Evolutionary conservation across 2,329 filamentous ascomycete species (phyloP).

Genomic region (Helminthosporium solani): DNA sequence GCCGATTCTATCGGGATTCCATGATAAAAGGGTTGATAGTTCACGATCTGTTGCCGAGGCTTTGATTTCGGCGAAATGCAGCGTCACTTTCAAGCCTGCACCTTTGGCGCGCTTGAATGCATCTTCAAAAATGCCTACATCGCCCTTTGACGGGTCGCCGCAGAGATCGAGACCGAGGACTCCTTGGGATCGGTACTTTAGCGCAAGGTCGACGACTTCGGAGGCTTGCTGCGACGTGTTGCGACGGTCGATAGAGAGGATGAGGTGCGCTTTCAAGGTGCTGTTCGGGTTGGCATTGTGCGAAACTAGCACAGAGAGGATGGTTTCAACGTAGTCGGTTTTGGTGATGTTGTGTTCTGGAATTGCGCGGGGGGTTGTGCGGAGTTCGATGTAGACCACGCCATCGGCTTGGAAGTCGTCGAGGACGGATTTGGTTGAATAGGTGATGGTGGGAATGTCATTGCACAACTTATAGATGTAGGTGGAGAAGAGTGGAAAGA

Average conservation of each 20-base stretch:
- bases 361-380: constrained; percentile 73
- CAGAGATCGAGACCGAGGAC: constrained; percentile 78
- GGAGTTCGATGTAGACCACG: constrained; percentile 75
- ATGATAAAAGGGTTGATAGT: constrained; percentile 64
- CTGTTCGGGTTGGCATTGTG: constrained; percentile 47
- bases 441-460: constrained; percentile 59
- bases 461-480: constrained; percentile 78
- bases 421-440: constrained; percentile 63
- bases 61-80: constrained; percentile 76
- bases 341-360: constrained; percentile 57
- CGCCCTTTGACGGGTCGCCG: constrained; percentile 68
- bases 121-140: constrained; percentile 60
- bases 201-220: constrained; percentile 65
- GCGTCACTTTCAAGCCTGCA: constrained; percentile 62
- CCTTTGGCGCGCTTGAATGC: constrained; percentile 60
- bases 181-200: constrained; percentile 51
- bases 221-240: constrained; percentile 59
- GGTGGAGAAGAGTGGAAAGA: constrained; percentile 75
- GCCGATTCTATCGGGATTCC: constrained; percentile 67
- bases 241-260: constrained; percentile 73
- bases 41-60: constrained; percentile 60
- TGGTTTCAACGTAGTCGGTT: constrained; percentile 62
- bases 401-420: constrained; percentile 65
- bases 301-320: constrained; percentile 63
- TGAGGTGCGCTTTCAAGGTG: constrained; percentile 62